These are phyloP conservation scores for Vachellia collinsii DNA, from an alignment of 306 rosid species.

Conservation along the genomic window DNA sequence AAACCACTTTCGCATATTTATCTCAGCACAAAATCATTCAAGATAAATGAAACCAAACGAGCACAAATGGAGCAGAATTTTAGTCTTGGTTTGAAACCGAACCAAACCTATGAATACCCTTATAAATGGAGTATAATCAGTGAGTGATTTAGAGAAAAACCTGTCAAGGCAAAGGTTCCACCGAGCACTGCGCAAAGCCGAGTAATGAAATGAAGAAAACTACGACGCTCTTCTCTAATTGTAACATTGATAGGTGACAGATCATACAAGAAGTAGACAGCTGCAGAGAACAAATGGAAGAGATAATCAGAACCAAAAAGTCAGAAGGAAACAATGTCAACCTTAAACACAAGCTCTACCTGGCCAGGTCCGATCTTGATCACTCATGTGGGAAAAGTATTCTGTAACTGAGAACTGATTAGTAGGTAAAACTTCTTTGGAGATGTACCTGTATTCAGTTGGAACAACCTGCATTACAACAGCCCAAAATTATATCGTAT, in stretches of 20 bases:
- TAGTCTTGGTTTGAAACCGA: not conserved
- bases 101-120: not conserved
- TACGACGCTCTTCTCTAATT: slow-evolving; percentile 93
- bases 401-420: slow-evolving; percentile 98
- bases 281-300: slow-evolving; percentile 57
- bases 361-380: slow-evolving; percentile 89
- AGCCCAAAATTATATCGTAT: not conserved
- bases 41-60: not conserved
- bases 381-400: slow-evolving; percentile 82
- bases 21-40: too few species aligned
- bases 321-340: slow-evolving; percentile 19
- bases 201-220: slow-evolving; percentile 95
- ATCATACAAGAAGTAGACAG: slow-evolving; percentile 97
- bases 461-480: slow-evolving; percentile 83
- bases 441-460: slow-evolving; percentile 84
- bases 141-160: slow-evolving; percentile 41
- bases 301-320: slow-evolving; percentile 32
- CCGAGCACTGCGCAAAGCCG: slow-evolving; percentile 96
- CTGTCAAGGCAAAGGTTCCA: slow-evolving; percentile 97
- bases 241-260: slow-evolving; percentile 97
- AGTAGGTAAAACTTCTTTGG: slow-evolving; percentile 89
- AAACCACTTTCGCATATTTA: not conserved
- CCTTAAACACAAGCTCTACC: slow-evolving; percentile 55
- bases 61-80: not conserved
- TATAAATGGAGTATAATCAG: slow-evolving; percentile 3